Percentiles rank a stretch among this genome's conserved stretches.
These are phyloP conservation scores for Blastocystis sp. DNA, from an alignment of 352 stramenopile species.

Conservation along the genomic window DNA sequence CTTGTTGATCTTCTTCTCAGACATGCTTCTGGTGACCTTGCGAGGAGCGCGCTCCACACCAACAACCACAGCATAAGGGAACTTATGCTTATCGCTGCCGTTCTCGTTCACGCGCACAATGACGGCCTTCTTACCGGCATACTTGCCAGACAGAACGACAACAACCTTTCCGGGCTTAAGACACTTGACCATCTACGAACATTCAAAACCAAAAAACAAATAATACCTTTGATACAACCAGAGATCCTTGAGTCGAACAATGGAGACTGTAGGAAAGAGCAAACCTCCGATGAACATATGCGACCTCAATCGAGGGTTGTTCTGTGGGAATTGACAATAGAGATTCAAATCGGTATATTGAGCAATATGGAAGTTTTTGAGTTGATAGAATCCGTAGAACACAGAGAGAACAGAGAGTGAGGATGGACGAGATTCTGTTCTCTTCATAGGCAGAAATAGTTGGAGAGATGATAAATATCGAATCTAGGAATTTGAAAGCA, in stretches of 20 bases:
- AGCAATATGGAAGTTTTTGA: no score
- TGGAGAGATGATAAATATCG: background rate
- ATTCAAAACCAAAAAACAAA: background rate
- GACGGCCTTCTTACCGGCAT: slow-evolving; percentile 59
- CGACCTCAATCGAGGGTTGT: no score
- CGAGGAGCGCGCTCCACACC: slow-evolving; percentile 33
- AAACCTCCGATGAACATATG: no score
- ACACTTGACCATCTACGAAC: slow-evolving; percentile 52
- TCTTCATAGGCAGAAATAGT: background rate
- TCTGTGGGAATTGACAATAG: no score
- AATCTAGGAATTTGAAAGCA: background rate
- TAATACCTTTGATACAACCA: background rate
- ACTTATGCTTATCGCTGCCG: slow-evolving; percentile 53
- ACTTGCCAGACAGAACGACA: slow-evolving; percentile 55
- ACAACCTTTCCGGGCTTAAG: slow-evolving; percentile 58
- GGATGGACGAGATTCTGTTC: background rate
- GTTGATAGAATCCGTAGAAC: no score
- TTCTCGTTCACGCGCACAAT: slow-evolving; percentile 58
- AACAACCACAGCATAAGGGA: slow-evolving; percentile 55
- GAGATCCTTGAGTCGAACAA: background rate
- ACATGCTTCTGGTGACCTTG: slow-evolving; percentile 48
- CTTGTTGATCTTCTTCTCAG: slow-evolving; percentile 55
- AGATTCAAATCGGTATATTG: no score
- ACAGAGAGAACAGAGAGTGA: no score
- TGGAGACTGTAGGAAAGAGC: no score